These are phyloP conservation scores for Cytidiella melzeri DNA, from an alignment of 768 basidiomycete genomes.

Conservation along the genomic window DNA sequence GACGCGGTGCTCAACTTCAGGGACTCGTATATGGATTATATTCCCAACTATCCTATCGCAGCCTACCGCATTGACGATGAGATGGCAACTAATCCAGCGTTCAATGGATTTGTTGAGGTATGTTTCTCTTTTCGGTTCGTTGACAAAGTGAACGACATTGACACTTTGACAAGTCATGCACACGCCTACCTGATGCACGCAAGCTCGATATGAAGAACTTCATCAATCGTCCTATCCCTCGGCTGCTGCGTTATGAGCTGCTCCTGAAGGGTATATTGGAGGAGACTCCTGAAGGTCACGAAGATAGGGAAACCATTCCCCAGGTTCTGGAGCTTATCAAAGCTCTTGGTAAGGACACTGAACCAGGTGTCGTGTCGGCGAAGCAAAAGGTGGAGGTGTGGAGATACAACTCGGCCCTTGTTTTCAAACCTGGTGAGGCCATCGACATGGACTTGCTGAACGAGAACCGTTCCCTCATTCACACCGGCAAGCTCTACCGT, in stretches of 20 bases:
- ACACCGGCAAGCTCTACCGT: slow-evolving; percentile 75
- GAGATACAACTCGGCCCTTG: slow-evolving; percentile 73
- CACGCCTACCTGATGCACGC: slow-evolving; percentile 69
- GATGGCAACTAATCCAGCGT: slow-evolving; percentile 72
- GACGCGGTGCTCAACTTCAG: slow-evolving; percentile 91
- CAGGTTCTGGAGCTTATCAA: slow-evolving; percentile 86
- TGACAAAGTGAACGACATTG: neutral
- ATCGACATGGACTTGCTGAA: slow-evolving; percentile 89
- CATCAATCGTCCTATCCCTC: slow-evolving; percentile 86
- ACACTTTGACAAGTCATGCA: slow-evolving; percentile 32
- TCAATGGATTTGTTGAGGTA: slow-evolving; percentile 81
- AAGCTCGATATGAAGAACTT: slow-evolving; percentile 90
- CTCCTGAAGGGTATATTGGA: slow-evolving; percentile 77
- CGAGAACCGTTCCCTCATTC: slow-evolving; percentile 75
- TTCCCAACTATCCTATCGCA: slow-evolving; percentile 90
- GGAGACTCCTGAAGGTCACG: slow-evolving; percentile 64
- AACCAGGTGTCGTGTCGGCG: slow-evolving; percentile 79
- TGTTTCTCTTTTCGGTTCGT: slow-evolving; percentile 18
- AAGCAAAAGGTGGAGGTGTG: slow-evolving; percentile 89
- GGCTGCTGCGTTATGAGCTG: slow-evolving; percentile 83
- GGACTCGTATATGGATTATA: slow-evolving; percentile 88
- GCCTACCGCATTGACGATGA: slow-evolving; percentile 85
- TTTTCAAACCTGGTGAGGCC: slow-evolving; percentile 73
- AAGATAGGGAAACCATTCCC: slow-evolving; percentile 79
- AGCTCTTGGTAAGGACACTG: slow-evolving; percentile 77